phyloP scores from a whole-genome alignment of 2,329 filamentous ascomycete species.

The Fusarium odoratissimum region DNA sequence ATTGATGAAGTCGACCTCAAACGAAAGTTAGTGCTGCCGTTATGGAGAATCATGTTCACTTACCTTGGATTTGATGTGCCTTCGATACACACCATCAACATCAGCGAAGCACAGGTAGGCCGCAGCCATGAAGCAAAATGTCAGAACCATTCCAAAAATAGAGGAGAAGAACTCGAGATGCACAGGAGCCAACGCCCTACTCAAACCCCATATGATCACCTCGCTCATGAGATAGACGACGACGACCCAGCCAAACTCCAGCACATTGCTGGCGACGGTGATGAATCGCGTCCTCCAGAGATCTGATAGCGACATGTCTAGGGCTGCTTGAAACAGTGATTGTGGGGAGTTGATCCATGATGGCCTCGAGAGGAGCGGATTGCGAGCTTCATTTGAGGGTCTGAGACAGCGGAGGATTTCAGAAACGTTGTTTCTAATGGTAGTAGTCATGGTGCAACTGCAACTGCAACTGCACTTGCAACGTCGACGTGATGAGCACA shows the following conservation, averaged over 20 bases:
- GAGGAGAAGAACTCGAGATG: conserved; percentile 59
- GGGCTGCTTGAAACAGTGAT: conserved; percentile 40
- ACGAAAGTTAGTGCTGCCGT: background rate
- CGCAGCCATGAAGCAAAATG: conserved; percentile 52
- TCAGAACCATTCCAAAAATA: conserved; percentile 59
- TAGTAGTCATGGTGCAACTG: conserved; percentile 40
- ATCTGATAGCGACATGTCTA: conserved; percentile 38
- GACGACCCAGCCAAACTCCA: conserved; percentile 48
- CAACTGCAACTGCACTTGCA: conserved; percentile 21
- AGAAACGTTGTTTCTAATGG: conserved; percentile 33
- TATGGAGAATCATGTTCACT: background rate
- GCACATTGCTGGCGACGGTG: background rate
- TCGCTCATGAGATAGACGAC: conserved; percentile 56
- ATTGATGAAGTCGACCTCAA: conserved; percentile 62
- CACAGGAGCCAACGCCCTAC: conserved; percentile 48
- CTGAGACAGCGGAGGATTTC: conserved; percentile 47
- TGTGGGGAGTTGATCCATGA: conserved; percentile 20
- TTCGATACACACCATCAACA: conserved; percentile 46
- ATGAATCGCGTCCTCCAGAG: conserved; percentile 37
- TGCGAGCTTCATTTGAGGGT: conserved; percentile 41
- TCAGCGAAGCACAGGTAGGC: conserved; percentile 29
- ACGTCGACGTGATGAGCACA: conserved; percentile 23
- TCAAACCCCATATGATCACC: conserved; percentile 59
- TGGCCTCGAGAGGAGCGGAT: conserved; percentile 17
- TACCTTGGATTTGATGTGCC: conserved; percentile 51